Base-by-base conservation (phyloP, 345 rosid species). In the Sonneratia alba region DNA sequence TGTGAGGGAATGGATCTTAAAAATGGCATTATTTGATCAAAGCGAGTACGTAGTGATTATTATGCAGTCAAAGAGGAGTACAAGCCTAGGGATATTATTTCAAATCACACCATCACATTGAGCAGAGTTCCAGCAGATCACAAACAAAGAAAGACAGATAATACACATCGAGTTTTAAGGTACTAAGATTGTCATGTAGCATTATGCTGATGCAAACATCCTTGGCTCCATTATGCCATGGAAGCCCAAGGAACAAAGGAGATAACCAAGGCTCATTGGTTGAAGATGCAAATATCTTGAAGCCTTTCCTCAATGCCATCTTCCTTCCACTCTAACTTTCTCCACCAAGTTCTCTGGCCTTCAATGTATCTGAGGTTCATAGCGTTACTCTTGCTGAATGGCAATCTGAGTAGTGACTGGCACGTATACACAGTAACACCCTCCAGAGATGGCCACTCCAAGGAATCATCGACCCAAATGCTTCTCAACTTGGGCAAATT, bases 401-500 rank as follows among this genome's bases (percentile, higher is more conserved):
- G 79, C 8, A 78, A 61, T 24, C 48, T 69, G 40, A 27, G 3
- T 71, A 82, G 43, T 7, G 63, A 45, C 12, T 71, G 77, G 68
- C 83, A 82, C 37, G 0, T 43, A 38, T 16, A 12, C 38, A 82
- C 70, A 1, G 48, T 66, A 40, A 75, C 53, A 59, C 19, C 27
- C 67, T 75, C 70, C 27, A 79, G 42, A 1, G 68, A 77, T 0
- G 79, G 68, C 77, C 82, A 82, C 38, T 61, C 14, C 61, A 79
- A 67, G 48, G 81, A 72, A 36, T 65, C 43, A n/a, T 72, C 69
- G 24, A 7, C 51, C 77, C 79, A 32, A 5, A 79, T 65, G 57
- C 65, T 73, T 69, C 61, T 67, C 47, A 82, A 63, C 36, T 69
- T 77, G 21, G 85, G 81, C 64, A 79, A 43, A 42, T 75, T 75